Percentiles rank a stretch among this genome's conserved stretches.
Conservation (phyloP, 768 basidiomycete species). For the Rhizopogon salebrosus region DNA sequence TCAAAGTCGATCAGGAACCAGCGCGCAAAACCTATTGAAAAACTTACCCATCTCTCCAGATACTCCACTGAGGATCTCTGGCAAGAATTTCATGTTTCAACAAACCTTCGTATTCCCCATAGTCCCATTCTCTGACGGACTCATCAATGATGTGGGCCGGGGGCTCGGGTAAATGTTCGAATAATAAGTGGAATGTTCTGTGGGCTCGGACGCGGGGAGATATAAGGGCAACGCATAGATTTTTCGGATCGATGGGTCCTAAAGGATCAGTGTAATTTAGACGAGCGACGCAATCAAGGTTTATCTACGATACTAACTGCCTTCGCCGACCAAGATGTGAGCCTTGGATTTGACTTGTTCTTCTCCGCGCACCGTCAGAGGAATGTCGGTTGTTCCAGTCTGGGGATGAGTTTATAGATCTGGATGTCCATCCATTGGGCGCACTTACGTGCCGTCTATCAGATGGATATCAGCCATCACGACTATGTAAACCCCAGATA, state of each 20-base stretch:
- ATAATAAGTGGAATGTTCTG: slow-evolving; percentile 80
- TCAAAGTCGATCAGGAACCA: slow-evolving; percentile 6
- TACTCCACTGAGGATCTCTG: slow-evolving; percentile 59
- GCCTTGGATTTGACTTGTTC: slow-evolving; percentile 64
- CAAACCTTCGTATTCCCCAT: slow-evolving; percentile 88
- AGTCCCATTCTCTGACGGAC: slow-evolving; percentile 82
- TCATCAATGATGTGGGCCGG: slow-evolving; percentile 61
- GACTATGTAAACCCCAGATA: neutral
- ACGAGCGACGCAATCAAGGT: neutral
- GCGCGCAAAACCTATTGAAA: neutral
- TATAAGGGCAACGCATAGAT: slow-evolving; percentile 69
- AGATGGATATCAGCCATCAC: neutral
- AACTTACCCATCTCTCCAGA: slow-evolving; percentile 78
- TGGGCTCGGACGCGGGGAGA: slow-evolving; percentile 88
- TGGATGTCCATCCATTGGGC: neutral
- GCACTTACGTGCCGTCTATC: slow-evolving; percentile 58
- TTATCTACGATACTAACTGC: slow-evolving; percentile 53
- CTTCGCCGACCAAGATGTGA: slow-evolving; percentile 63
- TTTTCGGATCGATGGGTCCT: slow-evolving; percentile 77
- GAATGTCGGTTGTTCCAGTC: slow-evolving; percentile 88
- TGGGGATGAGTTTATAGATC: slow-evolving; percentile 24
- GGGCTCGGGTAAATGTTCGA: slow-evolving; percentile 39
- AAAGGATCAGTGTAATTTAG: neutral
- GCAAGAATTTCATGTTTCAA: slow-evolving; percentile 71
- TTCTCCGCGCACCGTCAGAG: slow-evolving; percentile 75